A percentile compares a stretch with the other conserved stretches of the same genome.
Evolutionary conservation across 2,329 filamentous ascomycete species (phyloP).

Genomic region (Xylariaceae sp.): DNA sequence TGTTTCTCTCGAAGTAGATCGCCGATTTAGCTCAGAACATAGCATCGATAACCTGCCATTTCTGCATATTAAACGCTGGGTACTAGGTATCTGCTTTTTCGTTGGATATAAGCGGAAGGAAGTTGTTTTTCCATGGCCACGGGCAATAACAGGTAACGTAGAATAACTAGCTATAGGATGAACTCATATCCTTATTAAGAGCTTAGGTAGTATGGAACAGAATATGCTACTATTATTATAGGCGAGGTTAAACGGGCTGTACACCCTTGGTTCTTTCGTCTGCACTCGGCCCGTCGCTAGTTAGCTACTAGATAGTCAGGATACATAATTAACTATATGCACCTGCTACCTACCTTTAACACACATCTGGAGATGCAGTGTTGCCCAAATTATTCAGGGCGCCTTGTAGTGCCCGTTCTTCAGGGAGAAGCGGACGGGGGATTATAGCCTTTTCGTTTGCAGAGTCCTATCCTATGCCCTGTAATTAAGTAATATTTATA

Average conservation of each 20-base stretch:
- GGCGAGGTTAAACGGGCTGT: too few relatives aligned
- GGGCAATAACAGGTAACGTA: too few relatives aligned
- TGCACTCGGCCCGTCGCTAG: too few relatives aligned
- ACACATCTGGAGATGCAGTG: too few relatives aligned
- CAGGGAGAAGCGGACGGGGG: neutral
- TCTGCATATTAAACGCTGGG: constrained; percentile 14
- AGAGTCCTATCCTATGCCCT: neutral
- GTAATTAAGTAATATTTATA: neutral
- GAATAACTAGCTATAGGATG: too few relatives aligned
- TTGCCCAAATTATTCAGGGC: neutral
- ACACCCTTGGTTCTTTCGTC: too few relatives aligned
- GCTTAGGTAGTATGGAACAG: too few relatives aligned
- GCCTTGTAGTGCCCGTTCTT: neutral
- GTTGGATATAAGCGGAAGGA: neutral
- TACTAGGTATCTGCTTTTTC: constrained; percentile 16
- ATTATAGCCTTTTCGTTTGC: constrained; percentile 1
- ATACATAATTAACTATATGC: too few relatives aligned
- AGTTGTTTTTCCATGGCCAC: constrained; percentile 20
- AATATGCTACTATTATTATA: too few relatives aligned
- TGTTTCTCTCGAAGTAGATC: constrained; percentile 4
- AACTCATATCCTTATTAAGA: too few relatives aligned
- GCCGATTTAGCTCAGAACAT: neutral
- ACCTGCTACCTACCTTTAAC: too few relatives aligned
- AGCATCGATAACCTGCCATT: neutral
- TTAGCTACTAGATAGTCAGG: too few relatives aligned